Conservation (phyloP, 2,329 filamentous ascomycete species). For the Xylaria sp. region DNA sequence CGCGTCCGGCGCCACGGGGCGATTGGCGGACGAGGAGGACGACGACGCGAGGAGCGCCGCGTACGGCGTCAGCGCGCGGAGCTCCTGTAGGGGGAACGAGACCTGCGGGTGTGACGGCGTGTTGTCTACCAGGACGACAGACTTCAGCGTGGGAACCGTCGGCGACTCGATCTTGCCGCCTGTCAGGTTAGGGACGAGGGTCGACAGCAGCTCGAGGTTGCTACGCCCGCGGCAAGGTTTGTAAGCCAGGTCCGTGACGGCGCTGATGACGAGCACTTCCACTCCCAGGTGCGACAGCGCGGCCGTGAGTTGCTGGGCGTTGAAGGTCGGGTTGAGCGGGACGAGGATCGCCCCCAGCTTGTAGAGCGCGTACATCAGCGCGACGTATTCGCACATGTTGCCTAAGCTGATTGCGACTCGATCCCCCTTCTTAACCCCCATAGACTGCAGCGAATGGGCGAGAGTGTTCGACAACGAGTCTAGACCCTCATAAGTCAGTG, state of each 20-base stretch:
- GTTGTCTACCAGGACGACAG: conserved; percentile 81
- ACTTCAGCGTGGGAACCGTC: conserved; percentile 68
- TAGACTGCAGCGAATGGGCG: conserved; percentile 67
- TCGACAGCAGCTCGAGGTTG: conserved; percentile 52
- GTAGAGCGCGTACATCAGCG: conserved; percentile 85
- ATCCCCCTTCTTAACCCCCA: conserved; percentile 80
- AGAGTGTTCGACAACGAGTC: conserved; percentile 77
- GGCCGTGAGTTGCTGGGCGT: conserved; percentile 72
- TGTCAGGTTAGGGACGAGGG: conserved; percentile 48
- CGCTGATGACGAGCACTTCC: conserved; percentile 78
- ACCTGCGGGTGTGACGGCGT: conserved; percentile 51
- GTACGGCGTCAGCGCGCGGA: conserved; percentile 51
- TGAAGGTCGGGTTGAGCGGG: conserved; percentile 92
- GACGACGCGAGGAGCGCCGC: conserved; percentile 41
- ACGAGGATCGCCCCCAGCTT: conserved; percentile 94
- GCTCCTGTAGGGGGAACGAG: conserved; percentile 47
- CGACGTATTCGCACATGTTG: conserved; percentile 82
- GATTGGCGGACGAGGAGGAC: conserved; percentile 27
- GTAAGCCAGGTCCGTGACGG: conserved; percentile 81
- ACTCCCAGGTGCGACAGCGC: conserved; percentile 77
- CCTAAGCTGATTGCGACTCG: conserved; percentile 85
- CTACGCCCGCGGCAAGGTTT: conserved; percentile 57
- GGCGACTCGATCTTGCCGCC: conserved; percentile 42
- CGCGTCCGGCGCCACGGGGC: conserved; percentile 46
- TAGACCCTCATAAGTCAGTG: conserved; percentile 73